These are phyloP conservation scores for Aspergillus sp. DNA, from an alignment of 2,329 filamentous ascomycete species.

Conservation along the genomic window DNA sequence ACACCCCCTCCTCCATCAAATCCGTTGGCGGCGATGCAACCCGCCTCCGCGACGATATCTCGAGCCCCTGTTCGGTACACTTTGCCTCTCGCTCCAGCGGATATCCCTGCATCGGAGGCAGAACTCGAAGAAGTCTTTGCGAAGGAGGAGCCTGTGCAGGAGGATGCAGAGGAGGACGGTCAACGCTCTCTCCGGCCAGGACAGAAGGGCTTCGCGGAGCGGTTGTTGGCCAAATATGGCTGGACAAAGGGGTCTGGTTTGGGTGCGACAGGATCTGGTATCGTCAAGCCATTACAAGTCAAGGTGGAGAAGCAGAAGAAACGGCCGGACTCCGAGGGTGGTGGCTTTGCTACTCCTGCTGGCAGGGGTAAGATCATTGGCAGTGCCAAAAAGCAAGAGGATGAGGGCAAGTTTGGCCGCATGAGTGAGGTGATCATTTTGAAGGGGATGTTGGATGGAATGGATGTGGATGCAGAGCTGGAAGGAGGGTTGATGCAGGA, in stretches of 20 bases:
- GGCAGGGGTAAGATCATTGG: conserved; percentile 78
- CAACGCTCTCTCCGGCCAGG: conserved; percentile 67
- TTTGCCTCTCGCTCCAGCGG: conserved; percentile 50
- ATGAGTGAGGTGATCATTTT: conserved; percentile 83
- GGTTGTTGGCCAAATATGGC: conserved; percentile 89
- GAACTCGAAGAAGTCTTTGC: conserved; percentile 49
- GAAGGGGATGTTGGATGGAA: conserved; percentile 78
- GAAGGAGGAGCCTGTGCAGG: conserved; percentile 36
- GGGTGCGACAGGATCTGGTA: conserved; percentile 77
- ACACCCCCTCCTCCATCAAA: conserved; percentile 30
- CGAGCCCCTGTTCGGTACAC: conserved; percentile 74
- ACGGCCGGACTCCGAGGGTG: conserved; percentile 72
- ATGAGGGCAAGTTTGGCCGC: conserved; percentile 60
- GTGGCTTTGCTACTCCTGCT: conserved; percentile 68
- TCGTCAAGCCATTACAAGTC: conserved; percentile 77
- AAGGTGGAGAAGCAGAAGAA: conserved; percentile 85
- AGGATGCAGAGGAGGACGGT: conserved; percentile 32
- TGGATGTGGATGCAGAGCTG: conserved; percentile 78
- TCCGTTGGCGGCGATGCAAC: conserved; percentile 39
- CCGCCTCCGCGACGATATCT: conserved; percentile 63
- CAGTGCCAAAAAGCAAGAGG: conserved; percentile 58
- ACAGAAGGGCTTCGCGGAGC: conserved; percentile 79
- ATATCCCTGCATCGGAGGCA: conserved; percentile 53
- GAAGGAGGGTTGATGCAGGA: conserved; percentile 75
- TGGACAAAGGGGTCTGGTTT: conserved; percentile 87